Conservation (phyloP, 495 filamentous ascomycete species). For the Penicillium fimorum region DNA sequence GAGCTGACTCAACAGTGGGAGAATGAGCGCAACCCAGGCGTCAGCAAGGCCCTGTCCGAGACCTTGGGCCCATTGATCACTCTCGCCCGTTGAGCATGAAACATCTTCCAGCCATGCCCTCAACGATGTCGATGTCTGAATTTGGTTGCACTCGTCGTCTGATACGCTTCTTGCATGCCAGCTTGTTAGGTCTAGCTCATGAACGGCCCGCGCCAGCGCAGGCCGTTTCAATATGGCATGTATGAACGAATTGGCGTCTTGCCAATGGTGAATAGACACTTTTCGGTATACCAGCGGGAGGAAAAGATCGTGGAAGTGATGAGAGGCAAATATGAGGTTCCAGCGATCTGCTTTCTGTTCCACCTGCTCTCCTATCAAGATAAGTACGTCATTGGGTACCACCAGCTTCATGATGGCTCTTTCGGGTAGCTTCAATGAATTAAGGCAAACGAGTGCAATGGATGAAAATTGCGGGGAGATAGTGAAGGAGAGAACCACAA, state of each 20-base stretch:
- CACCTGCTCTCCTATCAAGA: slow-evolving; percentile 32
- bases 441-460: neutral
- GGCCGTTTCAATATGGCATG: slow-evolving; percentile 22
- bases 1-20: slow-evolving; percentile 31
- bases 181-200: slow-evolving; percentile 23
- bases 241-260: slow-evolving; percentile 25
- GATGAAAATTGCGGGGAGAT: neutral
- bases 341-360: slow-evolving; percentile 30
- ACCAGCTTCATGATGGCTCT: neutral
- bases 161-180: slow-evolving; percentile 18
- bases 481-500: neutral
- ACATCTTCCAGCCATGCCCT: slow-evolving; percentile 9
- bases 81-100: slow-evolving; percentile 25
- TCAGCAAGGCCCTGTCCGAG: slow-evolving; percentile 26
- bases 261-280: slow-evolving; percentile 21
- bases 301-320: slow-evolving; percentile 33
- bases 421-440: neutral
- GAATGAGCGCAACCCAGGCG: slow-evolving; percentile 33
- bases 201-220: slow-evolving; percentile 28
- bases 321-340: slow-evolving; percentile 34
- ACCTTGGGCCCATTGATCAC: slow-evolving; percentile 25
- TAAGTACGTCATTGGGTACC: slow-evolving; percentile 34
- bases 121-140: slow-evolving; percentile 6
- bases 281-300: slow-evolving; percentile 27
- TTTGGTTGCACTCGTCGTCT: slow-evolving; percentile 6